phyloP scores from a whole-genome alignment of 306 rosid genomes.

The Quercus rubra region DNA sequence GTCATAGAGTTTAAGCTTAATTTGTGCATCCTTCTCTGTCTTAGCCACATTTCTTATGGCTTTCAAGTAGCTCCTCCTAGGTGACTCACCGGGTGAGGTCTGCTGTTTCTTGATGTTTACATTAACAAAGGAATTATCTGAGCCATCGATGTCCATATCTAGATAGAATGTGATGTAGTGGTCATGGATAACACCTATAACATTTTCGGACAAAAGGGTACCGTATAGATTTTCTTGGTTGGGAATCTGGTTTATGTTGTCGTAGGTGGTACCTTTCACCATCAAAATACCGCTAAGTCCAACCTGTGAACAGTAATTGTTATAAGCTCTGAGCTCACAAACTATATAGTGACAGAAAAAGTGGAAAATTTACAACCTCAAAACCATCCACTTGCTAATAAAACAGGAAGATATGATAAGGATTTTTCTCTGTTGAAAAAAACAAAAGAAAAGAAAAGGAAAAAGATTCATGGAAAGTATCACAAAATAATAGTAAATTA shows the following conservation, averaged over 20 bases:
- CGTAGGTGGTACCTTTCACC: constrained; percentile 81
- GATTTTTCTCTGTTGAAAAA: not conserved
- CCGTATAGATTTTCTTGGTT: constrained; percentile 59
- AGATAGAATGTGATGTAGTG: constrained; percentile 69
- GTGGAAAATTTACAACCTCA: not conserved
- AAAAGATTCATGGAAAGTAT: not conserved
- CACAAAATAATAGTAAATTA: not conserved
- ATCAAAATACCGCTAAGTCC: constrained; percentile 88
- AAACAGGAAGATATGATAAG: not conserved
- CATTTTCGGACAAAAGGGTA: constrained; percentile 72
- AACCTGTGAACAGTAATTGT: constrained; percentile 37
- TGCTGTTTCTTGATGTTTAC: constrained; percentile 51
- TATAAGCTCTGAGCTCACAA: too few species aligned
- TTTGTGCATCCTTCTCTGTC: constrained; percentile 81
- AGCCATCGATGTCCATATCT: constrained; percentile 85
- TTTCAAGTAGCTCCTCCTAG: constrained; percentile 69
- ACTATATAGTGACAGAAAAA: too few species aligned
- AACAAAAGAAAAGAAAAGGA: not conserved
- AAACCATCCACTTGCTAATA: not conserved
- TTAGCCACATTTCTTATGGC: constrained; percentile 67
- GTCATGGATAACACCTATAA: constrained; percentile 83
- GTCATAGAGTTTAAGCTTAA: constrained; percentile 60
- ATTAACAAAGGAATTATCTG: constrained; percentile 69
- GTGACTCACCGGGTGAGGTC: constrained; percentile 54
- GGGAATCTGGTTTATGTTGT: constrained; percentile 45